Conservation (phyloP, 257 asterid species). For the Nemophila menziesii region DNA sequence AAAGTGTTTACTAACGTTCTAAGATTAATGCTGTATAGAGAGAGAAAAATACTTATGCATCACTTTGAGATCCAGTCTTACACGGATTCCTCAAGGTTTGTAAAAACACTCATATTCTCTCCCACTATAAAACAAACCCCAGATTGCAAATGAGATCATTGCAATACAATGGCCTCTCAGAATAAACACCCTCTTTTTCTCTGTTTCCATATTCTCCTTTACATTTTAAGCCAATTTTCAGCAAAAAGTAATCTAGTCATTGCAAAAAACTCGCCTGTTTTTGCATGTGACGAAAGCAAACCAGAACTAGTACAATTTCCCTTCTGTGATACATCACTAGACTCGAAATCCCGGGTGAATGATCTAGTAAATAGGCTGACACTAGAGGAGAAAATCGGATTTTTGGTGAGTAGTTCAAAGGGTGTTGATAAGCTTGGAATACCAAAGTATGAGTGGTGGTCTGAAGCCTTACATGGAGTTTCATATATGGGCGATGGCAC, state of each 20-base stretch:
- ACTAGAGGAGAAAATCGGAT: slow-evolving; percentile 28
- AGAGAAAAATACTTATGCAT: too few relatives aligned
- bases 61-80: too few relatives aligned
- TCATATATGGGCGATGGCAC: slow-evolving; percentile 22
- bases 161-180: neutral
- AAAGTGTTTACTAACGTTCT: too few relatives aligned
- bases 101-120: neutral
- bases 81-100: neutral
- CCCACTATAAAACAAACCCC: neutral
- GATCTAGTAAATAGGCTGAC: slow-evolving; percentile 28
- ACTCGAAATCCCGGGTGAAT: slow-evolving; percentile 16
- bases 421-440: slow-evolving; percentile 22
- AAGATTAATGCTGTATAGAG: too few relatives aligned
- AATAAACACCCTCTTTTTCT: slow-evolving; percentile 2
- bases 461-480: slow-evolving; percentile 44
- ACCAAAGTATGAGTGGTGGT: slow-evolving; percentile 42
- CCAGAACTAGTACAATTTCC: slow-evolving; percentile 11
- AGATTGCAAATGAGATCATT: neutral
- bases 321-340: slow-evolving; percentile 21
- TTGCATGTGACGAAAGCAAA: slow-evolving; percentile 23
- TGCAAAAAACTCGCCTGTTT: slow-evolving; percentile 21
- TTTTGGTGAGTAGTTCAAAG: slow-evolving; percentile 17
- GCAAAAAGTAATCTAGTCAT: neutral
- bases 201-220: slow-evolving; percentile 7
- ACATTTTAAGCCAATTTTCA: slow-evolving; percentile 1